Evolutionary conservation across 1,284 basidiomycete species (phyloP), one percentile per base, ranked within the genome.

Genomic region (Naganishia liquefaciens): DNA sequence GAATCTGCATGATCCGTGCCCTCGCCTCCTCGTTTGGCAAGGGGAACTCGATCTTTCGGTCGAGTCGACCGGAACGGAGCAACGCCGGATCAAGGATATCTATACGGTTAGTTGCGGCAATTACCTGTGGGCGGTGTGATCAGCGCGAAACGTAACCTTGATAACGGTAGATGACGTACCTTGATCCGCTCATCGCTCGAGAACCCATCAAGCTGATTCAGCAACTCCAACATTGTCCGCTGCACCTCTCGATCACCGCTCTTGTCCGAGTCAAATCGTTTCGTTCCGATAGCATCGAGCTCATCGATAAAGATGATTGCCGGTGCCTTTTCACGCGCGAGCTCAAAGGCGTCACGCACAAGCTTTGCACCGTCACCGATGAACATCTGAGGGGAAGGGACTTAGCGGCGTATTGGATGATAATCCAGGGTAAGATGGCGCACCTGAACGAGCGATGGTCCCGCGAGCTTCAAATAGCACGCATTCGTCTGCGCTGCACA

Each of bases 291-390:
- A 33, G 96, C 96, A 75, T 99, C 96, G 68, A 99, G 91, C 79
- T 99, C 96, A 77, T 99, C 96, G 76, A 99, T 99, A 79, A 99
- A 99, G 46, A 99, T 92, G 70, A 99, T 99, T 55, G 93, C 95
- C 3, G 96, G 95, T 9, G 94, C 91, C 74, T 98, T 90, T 76
- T 98, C 94, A 79, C 97, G 94, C 11, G 96, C 96, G 5, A 97
- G 89, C 66, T 93, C 86, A 85, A 99, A 99, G 49, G 97, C 82
- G 74, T 99, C 95, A 67, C 96, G 88, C 19, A 99, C 96, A 53
- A 99, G 87, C 80, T 98, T 99, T 53, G 95, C 94, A 21, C 96
- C 96, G 73, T 99, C 96, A 76, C 88, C 88, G 71, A 90, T 89
- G 78, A 88, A 90, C 88, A 90, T 90, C 79, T 82, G 70, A 11